A percentile compares a stretch with the other conserved stretches of the same genome.
phyloP scores from a whole-genome alignment of 371 early-diverging fungal species.

The Choanephora cucurbitarum region DNA sequence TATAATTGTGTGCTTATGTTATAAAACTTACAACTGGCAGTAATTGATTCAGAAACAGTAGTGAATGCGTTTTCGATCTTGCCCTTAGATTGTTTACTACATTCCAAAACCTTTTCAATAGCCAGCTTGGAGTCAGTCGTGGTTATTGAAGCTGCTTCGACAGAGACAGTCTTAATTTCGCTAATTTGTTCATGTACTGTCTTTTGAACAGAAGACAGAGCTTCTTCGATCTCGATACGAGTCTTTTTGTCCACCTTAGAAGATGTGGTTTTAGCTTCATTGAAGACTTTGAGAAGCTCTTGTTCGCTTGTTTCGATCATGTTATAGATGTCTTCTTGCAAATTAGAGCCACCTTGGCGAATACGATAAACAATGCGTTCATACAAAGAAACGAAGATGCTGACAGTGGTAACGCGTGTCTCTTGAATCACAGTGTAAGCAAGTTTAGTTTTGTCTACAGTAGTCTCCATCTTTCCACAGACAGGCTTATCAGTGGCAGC shows the following conservation, averaged over 20 bases:
- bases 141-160: slow-evolving; percentile 14
- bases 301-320: slow-evolving; percentile 19
- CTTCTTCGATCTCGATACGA: slow-evolving; percentile 20
- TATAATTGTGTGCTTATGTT: neutral
- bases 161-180: slow-evolving; percentile 23
- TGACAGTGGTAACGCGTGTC: slow-evolving; percentile 21
- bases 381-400: slow-evolving; percentile 19
- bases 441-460: slow-evolving; percentile 28
- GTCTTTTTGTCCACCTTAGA: slow-evolving; percentile 29
- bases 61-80: slow-evolving; percentile 25
- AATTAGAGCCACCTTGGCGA: slow-evolving; percentile 19
- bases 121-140: slow-evolving; percentile 15
- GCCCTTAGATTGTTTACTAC: slow-evolving; percentile 17
- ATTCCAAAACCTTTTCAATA: slow-evolving; percentile 18
- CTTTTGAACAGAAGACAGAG: slow-evolving; percentile 25
- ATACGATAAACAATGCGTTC: slow-evolving; percentile 24
- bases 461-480: slow-evolving; percentile 18
- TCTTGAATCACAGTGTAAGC: slow-evolving; percentile 29
- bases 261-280: slow-evolving; percentile 17
- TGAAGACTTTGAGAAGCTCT: slow-evolving; percentile 18
- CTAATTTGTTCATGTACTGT: slow-evolving; percentile 28
- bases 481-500: slow-evolving; percentile 16
- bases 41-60: slow-evolving; percentile 21
- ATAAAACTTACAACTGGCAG: slow-evolving; percentile 23
- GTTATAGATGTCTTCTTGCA: slow-evolving; percentile 22